Conservation (phyloP, 352 stramenopile species). For the Globisporangium yorkense region DNA sequence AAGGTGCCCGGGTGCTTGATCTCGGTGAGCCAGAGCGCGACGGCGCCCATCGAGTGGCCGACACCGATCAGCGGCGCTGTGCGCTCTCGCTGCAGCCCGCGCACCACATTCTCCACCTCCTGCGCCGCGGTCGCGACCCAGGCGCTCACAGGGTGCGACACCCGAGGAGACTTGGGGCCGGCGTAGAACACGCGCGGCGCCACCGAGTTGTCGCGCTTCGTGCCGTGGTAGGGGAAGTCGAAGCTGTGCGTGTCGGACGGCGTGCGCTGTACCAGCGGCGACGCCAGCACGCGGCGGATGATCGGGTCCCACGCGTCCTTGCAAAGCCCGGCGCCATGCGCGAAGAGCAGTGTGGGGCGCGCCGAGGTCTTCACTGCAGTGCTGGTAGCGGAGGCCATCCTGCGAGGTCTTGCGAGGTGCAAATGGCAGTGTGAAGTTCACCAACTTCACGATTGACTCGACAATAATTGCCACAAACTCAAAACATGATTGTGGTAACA, state of each 20-base stretch:
- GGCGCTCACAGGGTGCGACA: constrained; percentile 34
- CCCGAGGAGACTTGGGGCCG: constrained; percentile 13
- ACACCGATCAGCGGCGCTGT: constrained; percentile 37
- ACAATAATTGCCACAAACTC: too few relatives aligned
- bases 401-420: not conserved
- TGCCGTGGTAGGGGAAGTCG: constrained; percentile 38
- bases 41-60: constrained; percentile 39
- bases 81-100: constrained; percentile 9
- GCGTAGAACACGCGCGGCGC: constrained; percentile 10
- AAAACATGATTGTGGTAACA: too few relatives aligned
- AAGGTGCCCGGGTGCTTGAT: constrained; percentile 29
- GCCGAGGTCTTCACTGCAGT: not conserved
- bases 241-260: constrained; percentile 15
- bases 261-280: constrained; percentile 21
- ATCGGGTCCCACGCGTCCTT: constrained; percentile 42
- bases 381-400: not conserved
- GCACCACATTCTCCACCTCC: constrained; percentile 14
- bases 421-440: too few relatives aligned
- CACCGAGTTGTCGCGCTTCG: constrained; percentile 28
- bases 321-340: constrained; percentile 50
- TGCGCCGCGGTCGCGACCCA: constrained; percentile 10
- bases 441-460: too few relatives aligned
- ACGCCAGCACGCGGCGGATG: constrained; percentile 25
- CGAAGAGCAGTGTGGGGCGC: constrained; percentile 25
- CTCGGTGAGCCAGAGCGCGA: constrained; percentile 31